Evolutionary conservation across 176 grass and related monocot species (phyloP), one percentile per base, ranked within the genome.

Genomic region (Lolium perenne): DNA sequence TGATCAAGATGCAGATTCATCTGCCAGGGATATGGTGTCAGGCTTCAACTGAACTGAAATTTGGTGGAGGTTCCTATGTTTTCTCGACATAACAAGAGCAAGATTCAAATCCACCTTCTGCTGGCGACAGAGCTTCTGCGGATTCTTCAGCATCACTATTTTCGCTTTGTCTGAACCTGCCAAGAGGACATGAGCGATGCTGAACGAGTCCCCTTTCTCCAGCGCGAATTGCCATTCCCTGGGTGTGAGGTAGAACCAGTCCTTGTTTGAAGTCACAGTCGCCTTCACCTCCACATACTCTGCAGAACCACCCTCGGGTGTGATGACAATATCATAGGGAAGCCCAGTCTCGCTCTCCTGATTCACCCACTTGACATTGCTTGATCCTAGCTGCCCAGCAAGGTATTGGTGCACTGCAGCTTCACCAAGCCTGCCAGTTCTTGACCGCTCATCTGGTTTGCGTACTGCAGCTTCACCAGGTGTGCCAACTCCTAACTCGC

Each of bases 251-350:
- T 87, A 62, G 58, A 92, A 98, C 96, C 96, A 98, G 47, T 94
- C 82, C 83, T 92, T 95, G 14, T 6, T 92, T 45, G 89, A 83
- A 86, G 56, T 86, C 71, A 81, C 46, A 7, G 93, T 98, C 22
- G 96, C 80, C 68, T 98, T 98, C 70, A 98, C 96, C 85, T 98
- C 96, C 70, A 98, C 84, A 70, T 87, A 98, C 59, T 98, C 96
- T 23, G 20, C 85, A 10, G 22, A 49, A 51, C 84, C 80, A 65
- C 29, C 69, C 10, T 67, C 18, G 16, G 60, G 78, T 2, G 85
- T 88, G 46, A 95, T 86, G 46, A 92, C 90, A 82, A 98, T 23
- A 81, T 98, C 93, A 73, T 98, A 98, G 46, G 92, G 96, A 18
- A 92, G 83, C 15, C 96, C 93, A 0, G 88, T 88, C 70, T 98